Evolutionary conservation across 306 rosid genomes (phyloP).

Genomic region (Benincasa hispida): DNA sequence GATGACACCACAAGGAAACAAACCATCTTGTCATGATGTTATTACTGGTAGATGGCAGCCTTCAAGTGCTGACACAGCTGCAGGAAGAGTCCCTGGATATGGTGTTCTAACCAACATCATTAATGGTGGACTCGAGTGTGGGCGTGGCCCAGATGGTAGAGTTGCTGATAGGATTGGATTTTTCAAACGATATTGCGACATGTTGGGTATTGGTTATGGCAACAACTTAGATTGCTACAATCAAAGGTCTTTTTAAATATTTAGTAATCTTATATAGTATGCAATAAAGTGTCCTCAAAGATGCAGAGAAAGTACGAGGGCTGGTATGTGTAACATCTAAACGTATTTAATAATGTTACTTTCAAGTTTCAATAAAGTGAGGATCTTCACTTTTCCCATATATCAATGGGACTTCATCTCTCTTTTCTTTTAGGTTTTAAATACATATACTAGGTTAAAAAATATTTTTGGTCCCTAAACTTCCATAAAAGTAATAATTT

Average conservation of each 20-base stretch:
- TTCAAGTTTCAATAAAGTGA: not conserved
- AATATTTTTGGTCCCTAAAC: too few species aligned
- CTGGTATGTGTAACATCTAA: not conserved
- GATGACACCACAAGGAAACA: conserved; percentile 57
- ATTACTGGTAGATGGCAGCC: conserved; percentile 40
- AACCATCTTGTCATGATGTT: conserved; percentile 63
- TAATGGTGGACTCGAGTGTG: conserved; percentile 37
- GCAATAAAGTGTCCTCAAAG: not conserved
- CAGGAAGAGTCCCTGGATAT: conserved; percentile 15
- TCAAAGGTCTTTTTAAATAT: conserved; percentile 12
- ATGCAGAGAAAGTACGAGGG: not conserved
- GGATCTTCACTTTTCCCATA: not conserved
- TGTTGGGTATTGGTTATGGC: conserved; percentile 11
- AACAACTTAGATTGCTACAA: conserved; percentile 26
- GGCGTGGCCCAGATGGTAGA: conserved; percentile 3
- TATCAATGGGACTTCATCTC: too few species aligned
- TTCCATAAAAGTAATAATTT: too few species aligned
- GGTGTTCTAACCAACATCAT: conserved; percentile 30
- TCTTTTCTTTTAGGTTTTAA: too few species aligned
- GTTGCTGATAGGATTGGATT: conserved; percentile 29
- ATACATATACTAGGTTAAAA: too few species aligned
- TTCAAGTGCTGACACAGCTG: conserved; percentile 18
- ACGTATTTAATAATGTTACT: not conserved
- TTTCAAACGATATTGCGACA: conserved; percentile 27
- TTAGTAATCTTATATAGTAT: not conserved